phyloP scores from a whole-genome alignment of 306 rosid genomes.

The Trifolium repens region DNA sequence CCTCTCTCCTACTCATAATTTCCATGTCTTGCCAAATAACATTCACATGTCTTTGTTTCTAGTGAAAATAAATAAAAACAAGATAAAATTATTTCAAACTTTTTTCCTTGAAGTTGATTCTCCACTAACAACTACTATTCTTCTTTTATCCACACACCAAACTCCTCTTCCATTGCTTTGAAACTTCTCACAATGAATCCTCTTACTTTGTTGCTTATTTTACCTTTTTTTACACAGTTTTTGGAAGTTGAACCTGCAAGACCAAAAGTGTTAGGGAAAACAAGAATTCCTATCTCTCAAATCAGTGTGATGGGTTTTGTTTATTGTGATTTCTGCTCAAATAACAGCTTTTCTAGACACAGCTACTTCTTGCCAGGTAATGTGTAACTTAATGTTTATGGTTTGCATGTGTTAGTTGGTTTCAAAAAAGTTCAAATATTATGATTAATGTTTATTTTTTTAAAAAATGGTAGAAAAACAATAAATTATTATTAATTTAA shows the following conservation, averaged over 20 bases:
- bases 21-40: conserved; percentile 70
- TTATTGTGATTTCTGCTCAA: conserved; percentile 93
- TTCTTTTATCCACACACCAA: conserved; percentile 54
- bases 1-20: conserved; percentile 67
- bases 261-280: conserved; percentile 44
- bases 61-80: conserved; percentile 46
- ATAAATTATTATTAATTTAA: too few species aligned
- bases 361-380: conserved; percentile 86
- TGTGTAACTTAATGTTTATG: not conserved
- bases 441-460: not conserved
- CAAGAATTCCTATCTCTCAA: conserved; percentile 53
- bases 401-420: not conserved
- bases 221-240: conserved; percentile 52
- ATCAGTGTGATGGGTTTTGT: conserved; percentile 96
- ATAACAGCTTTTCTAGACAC: conserved; percentile 81
- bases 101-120: conserved; percentile 53
- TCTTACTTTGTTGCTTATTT: conserved; percentile 52
- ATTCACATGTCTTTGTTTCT: conserved; percentile 89
- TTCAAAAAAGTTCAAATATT: not conserved
- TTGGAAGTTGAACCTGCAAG: conserved; percentile 63
- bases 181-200: conserved; percentile 56
- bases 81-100: conserved; percentile 47
- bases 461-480: too few species aligned
- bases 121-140: conserved; percentile 47
- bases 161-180: conserved; percentile 42